Conservation (phyloP, 2,329 filamentous ascomycete genomes). For the Madurella mycetomatis region DNA sequence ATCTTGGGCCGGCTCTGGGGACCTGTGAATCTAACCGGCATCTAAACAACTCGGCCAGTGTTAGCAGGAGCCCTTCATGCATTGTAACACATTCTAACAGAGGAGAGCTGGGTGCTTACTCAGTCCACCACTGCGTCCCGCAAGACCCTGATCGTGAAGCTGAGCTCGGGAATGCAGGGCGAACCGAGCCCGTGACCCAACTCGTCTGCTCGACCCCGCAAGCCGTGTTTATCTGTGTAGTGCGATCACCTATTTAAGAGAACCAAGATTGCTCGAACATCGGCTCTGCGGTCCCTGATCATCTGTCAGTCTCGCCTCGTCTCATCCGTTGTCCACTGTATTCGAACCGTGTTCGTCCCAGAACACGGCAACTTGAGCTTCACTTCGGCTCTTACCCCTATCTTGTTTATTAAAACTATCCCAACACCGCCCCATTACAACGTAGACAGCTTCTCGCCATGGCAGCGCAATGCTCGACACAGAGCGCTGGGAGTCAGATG, state of each 20-base stretch:
- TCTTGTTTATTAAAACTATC: neutral
- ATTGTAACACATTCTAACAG: neutral
- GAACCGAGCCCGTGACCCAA: neutral
- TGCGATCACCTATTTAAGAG: too few species aligned
- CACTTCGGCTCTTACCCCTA: neutral
- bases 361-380: neutral
- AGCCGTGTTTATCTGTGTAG: too few species aligned
- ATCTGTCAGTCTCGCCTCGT: neutral
- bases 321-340: neutral
- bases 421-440: neutral
- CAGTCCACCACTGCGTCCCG: conserved; percentile 1
- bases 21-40: too few species aligned
- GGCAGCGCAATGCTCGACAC: conserved; percentile 31
- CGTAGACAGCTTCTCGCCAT: conserved; percentile 24
- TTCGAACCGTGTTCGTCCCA: neutral
- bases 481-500: conserved; percentile 27
- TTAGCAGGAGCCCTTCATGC: neutral
- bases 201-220: too few species aligned
- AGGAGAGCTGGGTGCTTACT: conserved; percentile 7
- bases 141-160: conserved; percentile 3
- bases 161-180: neutral
- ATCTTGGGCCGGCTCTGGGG: too few species aligned
- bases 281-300: neutral
- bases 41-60: too few species aligned
- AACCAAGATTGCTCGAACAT: neutral